phyloP scores from a whole-genome alignment of 768 basidiomycete species.

The Tricholoma sp. region DNA sequence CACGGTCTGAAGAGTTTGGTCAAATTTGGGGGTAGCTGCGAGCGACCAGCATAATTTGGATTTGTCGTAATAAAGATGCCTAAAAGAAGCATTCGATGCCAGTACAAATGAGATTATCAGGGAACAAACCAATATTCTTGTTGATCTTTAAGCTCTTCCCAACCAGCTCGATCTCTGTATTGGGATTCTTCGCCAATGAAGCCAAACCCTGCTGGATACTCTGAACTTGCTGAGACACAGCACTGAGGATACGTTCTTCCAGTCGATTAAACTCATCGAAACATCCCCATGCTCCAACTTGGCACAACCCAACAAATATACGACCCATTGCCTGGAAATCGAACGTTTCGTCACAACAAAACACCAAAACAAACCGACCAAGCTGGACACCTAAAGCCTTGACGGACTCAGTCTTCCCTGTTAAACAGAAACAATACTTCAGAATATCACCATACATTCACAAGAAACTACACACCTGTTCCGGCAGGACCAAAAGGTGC shows the following conservation, averaged over 20 bases:
- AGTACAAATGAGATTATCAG: conserved; percentile 3
- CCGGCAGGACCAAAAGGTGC: conserved; percentile 98
- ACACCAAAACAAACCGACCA: conserved; percentile 99
- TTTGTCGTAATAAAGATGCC: conserved; percentile 99
- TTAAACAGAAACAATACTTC: conserved; percentile 5
- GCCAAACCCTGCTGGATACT: conserved; percentile 95
- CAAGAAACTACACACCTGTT: conserved; percentile 54
- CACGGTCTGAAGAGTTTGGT: conserved; percentile 93
- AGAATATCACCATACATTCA: background rate
- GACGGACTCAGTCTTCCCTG: conserved; percentile 98
- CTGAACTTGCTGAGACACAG: conserved; percentile 98
- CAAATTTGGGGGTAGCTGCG: conserved; percentile 80
- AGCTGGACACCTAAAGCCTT: conserved; percentile 97
- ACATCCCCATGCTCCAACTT: conserved; percentile 99
- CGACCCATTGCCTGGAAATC: conserved; percentile 99
- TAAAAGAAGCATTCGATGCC: conserved; percentile 17
- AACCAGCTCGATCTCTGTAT: conserved; percentile 90
- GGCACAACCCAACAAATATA: conserved; percentile 97
- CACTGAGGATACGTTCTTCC: conserved; percentile 95
- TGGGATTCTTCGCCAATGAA: conserved; percentile 76
- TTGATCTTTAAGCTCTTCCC: conserved; percentile 93
- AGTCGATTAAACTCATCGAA: conserved; percentile 98
- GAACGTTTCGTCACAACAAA: conserved; percentile 99
- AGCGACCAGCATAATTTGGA: conserved; percentile 97
- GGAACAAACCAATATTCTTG: conserved; percentile 74